Evolutionary conservation across 2,329 filamentous ascomycete species (phyloP).

Genomic region (Pseudocercospora macadamiae): DNA sequence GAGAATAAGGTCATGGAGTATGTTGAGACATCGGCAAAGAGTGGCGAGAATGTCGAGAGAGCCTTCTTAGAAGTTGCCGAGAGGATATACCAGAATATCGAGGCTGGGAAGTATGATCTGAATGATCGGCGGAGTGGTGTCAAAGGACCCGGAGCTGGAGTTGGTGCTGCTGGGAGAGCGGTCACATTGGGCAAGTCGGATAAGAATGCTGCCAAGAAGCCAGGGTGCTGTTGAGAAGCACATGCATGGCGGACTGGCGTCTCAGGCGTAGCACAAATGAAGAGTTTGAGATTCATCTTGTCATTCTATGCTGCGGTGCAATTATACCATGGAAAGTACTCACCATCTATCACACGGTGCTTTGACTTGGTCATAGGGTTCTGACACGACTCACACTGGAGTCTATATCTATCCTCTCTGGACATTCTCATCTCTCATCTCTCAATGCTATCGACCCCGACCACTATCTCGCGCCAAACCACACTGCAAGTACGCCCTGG

Average conservation of each 20-base stretch:
- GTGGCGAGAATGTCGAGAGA: constrained; percentile 87
- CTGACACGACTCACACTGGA: too few relatives aligned
- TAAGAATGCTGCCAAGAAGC: constrained; percentile 36
- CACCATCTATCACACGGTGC: too few relatives aligned
- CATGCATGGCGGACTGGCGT: not conserved
- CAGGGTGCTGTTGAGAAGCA: constrained; percentile 30
- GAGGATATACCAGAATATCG: constrained; percentile 94
- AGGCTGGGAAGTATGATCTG: constrained; percentile 90
- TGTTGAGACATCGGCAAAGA: constrained; percentile 95
- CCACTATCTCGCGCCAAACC: too few relatives aligned
- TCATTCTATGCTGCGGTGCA: not conserved
- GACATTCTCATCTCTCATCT: too few relatives aligned
- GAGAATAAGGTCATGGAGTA: constrained; percentile 87
- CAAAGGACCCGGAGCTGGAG: constrained; percentile 66
- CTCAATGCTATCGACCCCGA: too few relatives aligned
- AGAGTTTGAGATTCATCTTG: not conserved
- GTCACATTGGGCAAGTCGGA: constrained; percentile 51
- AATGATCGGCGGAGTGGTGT: constrained; percentile 92
- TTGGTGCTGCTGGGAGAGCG: constrained; percentile 44
- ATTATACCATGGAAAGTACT: too few relatives aligned
- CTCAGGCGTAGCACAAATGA: not conserved
- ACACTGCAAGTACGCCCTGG: too few relatives aligned
- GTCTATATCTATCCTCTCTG: too few relatives aligned
- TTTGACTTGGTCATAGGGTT: too few relatives aligned
- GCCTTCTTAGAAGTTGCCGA: constrained; percentile 94